These are phyloP conservation scores for Diutina catenulata DNA, from an alignment of 1,139 yeast genomes.

Conservation along the genomic window DNA sequence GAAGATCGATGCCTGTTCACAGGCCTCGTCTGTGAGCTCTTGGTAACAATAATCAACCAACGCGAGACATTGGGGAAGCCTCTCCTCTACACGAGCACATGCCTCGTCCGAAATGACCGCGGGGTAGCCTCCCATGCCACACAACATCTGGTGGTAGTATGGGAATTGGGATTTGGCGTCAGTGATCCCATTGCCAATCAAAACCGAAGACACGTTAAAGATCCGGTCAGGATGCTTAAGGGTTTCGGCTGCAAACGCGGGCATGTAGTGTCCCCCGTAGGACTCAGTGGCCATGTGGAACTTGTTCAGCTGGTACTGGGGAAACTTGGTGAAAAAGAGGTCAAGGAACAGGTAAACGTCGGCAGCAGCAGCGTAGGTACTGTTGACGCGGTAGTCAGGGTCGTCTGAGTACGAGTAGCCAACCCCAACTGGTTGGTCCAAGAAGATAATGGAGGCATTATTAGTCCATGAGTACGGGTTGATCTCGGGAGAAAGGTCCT, in stretches of 20 bases:
- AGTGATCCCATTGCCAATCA: slow-evolving; percentile 94
- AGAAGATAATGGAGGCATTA: slow-evolving; percentile 81
- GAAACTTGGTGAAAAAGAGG: slow-evolving; percentile 84
- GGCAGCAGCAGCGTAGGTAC: slow-evolving; percentile 81
- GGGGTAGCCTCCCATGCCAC: slow-evolving; percentile 54
- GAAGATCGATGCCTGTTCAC: neutral
- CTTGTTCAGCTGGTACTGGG: slow-evolving; percentile 52
- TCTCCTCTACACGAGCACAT: neutral
- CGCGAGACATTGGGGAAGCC: neutral
- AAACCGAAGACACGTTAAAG: slow-evolving; percentile 74
- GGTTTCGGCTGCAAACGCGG: slow-evolving; percentile 84
- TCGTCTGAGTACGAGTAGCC: slow-evolving; percentile 63
- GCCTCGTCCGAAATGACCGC: neutral
- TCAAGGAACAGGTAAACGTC: slow-evolving; percentile 89
- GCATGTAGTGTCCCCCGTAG: slow-evolving; percentile 96
- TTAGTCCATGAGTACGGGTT: slow-evolving; percentile 83
- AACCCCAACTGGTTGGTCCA: slow-evolving; percentile 91
- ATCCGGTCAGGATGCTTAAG: slow-evolving; percentile 67
- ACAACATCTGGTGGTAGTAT: slow-evolving; percentile 93
- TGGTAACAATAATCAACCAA: neutral
- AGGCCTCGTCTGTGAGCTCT: neutral
- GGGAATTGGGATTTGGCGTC: slow-evolving; percentile 85
- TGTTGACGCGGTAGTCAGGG: slow-evolving; percentile 43
- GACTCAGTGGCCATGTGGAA: slow-evolving; percentile 98
- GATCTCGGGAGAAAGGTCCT: slow-evolving; percentile 54